These are phyloP conservation scores for Calonectria crousiana DNA, from an alignment of 2,329 filamentous ascomycete genomes.

Conservation along the genomic window DNA sequence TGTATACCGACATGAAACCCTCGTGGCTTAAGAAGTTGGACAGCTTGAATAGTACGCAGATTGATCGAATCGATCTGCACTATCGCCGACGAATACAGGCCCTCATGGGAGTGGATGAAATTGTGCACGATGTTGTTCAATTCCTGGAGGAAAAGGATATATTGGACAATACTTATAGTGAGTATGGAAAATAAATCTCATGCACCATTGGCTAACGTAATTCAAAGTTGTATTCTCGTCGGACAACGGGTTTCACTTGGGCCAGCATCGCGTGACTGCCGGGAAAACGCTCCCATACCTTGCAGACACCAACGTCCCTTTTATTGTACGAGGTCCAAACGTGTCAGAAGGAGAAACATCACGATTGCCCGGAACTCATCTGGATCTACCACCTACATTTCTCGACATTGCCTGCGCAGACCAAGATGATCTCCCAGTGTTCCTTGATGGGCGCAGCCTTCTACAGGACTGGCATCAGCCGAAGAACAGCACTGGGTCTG, in stretches of 20 bases:
- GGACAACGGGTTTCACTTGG: constrained; percentile 67
- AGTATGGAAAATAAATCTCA: neutral
- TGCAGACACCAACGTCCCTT: constrained; percentile 63
- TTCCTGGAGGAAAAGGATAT: constrained; percentile 45
- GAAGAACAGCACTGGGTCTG: constrained; percentile 32
- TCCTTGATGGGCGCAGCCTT: constrained; percentile 43
- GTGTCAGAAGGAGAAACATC: constrained; percentile 52
- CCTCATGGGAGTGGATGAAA: constrained; percentile 57
- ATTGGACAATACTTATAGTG: constrained; percentile 56
- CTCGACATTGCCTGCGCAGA: constrained; percentile 53
- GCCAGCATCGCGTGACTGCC: constrained; percentile 62
- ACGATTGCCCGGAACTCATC: constrained; percentile 60
- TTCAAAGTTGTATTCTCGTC: constrained; percentile 58
- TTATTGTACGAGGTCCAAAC: constrained; percentile 64
- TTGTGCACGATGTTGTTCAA: constrained; percentile 54
- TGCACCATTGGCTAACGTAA: neutral
- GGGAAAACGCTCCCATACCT: constrained; percentile 65
- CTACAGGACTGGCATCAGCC: constrained; percentile 25
- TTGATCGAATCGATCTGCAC: constrained; percentile 43
- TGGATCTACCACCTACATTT: constrained; percentile 68
- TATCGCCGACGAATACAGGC: constrained; percentile 55
- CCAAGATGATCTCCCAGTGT: constrained; percentile 32
- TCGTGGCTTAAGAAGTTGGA: constrained; percentile 37
- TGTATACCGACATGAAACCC: constrained; percentile 6
- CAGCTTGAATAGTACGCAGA: constrained; percentile 30